Evolutionary conservation across 2,329 filamentous ascomycete species (phyloP), one percentile per base, ranked within the genome.

Genomic region (Microsporum canis): DNA sequence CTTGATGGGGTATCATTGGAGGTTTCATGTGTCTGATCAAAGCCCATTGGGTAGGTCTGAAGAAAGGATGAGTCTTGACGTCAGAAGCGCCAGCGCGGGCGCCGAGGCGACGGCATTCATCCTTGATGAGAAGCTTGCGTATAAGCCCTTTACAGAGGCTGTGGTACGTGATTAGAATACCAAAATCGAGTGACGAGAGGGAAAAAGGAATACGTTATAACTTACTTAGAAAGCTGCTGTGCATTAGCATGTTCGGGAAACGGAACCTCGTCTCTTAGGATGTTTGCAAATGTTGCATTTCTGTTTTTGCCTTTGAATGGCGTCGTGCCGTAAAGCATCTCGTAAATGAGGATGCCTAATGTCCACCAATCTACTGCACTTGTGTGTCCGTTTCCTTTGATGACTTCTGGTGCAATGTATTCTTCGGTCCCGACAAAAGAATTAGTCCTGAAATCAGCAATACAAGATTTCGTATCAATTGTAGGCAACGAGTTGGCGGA

Each of bases 331-430:
- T 92, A 99, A 39, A 99, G 81, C 94, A 99, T 99, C 76, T 99
- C 94, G 73, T 97, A 99, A 61, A 99, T 91, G 70, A 99, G 77
- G 67, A 99, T 97, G 23, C 94, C 94, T 59, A 99, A 76, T 0
- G 94, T 99, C 94, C 94, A 99, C 94, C 94, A 99, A 74, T 99
- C 94, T 12, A 99, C 94, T 12, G 94, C 94, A 71, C 92, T 97
- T 5, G 94, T 99, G 76, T 99, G 94, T 29, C 94, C 94, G 71
- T 92, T 96, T 43, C 94, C 94, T 77, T 97, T 97, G 73, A 99
- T 99, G 39, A 99, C 94, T 75, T 99, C 94, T 1, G 94, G 94
- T 0, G 94, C 94, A 71, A 99, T 99, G 74, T 99, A 99, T 74
- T 99, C 94, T 74, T 99, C 94, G 0, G 94, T 99, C 17, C 94